Percentiles rank a stretch among this genome's conserved stretches.
Evolutionary conservation across 306 rosid genomes (phyloP).

Genomic region (Sphenostylis stenocarpa): DNA sequence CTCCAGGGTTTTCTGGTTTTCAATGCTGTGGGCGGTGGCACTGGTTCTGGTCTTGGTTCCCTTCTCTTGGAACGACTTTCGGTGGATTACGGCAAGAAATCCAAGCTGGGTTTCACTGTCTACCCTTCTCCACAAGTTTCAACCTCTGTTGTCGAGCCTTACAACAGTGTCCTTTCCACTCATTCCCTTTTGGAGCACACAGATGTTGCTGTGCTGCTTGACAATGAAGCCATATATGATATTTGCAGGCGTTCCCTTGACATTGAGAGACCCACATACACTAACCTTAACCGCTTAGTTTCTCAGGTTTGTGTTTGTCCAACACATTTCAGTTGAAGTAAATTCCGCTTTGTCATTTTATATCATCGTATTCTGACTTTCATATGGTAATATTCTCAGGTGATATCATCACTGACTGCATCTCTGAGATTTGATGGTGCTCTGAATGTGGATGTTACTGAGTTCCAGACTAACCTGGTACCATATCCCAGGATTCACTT

Average conservation of each 20-base stretch:
- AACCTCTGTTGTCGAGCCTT: conserved; percentile 86
- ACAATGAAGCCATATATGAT: conserved; percentile 78
- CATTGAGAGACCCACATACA: conserved; percentile 80
- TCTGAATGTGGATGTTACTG: conserved; percentile 78
- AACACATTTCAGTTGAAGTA: not conserved
- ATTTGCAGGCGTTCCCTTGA: conserved; percentile 85
- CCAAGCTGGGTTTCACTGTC: conserved; percentile 83
- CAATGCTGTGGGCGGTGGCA: conserved; percentile 88
- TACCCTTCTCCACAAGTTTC: conserved; percentile 85
- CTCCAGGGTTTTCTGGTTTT: conserved; percentile 84
- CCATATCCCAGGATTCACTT: conserved; percentile 88
- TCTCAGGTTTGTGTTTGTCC: conserved; percentile 52
- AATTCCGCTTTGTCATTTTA: no score
- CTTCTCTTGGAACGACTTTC: conserved; percentile 77
- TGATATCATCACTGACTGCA: conserved; percentile 76
- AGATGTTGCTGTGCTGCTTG: conserved; percentile 78
- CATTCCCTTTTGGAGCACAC: conserved; percentile 84
- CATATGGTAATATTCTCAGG: conserved; percentile 35
- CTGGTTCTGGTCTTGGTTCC: conserved; percentile 87
- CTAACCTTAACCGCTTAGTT: conserved; percentile 77
- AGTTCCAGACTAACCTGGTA: conserved; percentile 80
- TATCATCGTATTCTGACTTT: not conserved
- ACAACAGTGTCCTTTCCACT: conserved; percentile 82
- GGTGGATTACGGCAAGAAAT: conserved; percentile 79
- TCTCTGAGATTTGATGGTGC: conserved; percentile 83